phyloP scores from a whole-genome alignment of 2,329 filamentous ascomycete species.

The Ciborinia camelliae region DNA sequence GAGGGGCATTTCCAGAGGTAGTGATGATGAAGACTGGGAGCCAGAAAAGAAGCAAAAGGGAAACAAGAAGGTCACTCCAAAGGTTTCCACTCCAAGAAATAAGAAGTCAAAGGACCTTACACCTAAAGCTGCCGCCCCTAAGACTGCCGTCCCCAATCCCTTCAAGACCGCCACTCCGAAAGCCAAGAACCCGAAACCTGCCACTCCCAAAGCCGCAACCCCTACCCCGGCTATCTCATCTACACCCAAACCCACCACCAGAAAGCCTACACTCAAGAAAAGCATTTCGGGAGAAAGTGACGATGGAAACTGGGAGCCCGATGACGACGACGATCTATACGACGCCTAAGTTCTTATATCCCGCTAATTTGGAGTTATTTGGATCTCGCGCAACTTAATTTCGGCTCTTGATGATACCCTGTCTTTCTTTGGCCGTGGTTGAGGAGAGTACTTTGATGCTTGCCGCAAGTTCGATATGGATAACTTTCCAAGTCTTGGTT shows the following conservation, averaged over 20 bases:
- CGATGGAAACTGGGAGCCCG: neutral
- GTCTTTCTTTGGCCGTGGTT: neutral
- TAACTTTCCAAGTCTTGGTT: neutral
- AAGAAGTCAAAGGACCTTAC: neutral
- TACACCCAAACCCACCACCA: neutral
- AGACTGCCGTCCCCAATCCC: neutral
- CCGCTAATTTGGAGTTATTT: no score
- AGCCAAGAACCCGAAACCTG: neutral
- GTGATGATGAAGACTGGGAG: neutral
- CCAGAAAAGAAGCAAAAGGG: neutral
- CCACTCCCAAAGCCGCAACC: neutral
- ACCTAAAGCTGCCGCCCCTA: neutral
- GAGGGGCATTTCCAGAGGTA: neutral
- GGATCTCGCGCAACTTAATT: neutral
- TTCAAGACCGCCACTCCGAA: neutral
- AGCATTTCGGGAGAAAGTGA: neutral
- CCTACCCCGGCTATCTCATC: neutral
- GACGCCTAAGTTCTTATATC: accelerated
- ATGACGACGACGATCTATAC: neutral
- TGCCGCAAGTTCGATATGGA: no score
- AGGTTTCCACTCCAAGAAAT: neutral
- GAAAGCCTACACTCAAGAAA: neutral
- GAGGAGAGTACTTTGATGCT: neutral
- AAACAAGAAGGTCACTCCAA: neutral
- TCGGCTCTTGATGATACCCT: neutral